Evolutionary conservation across 75 land plant genomes (phyloP), one percentile per base, ranked within the genome.

Genomic region (Picea glauca): DNA sequence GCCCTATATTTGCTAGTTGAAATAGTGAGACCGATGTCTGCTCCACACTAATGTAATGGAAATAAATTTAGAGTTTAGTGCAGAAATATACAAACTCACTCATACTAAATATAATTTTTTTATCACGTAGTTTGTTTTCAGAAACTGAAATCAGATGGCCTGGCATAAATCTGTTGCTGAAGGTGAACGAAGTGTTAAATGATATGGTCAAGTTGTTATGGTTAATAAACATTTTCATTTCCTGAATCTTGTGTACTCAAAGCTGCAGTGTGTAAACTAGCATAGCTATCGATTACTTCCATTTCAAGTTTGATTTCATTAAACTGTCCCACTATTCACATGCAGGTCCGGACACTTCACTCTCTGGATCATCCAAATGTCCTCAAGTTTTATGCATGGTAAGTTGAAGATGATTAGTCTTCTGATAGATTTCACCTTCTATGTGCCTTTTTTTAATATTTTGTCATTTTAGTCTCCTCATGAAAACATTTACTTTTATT

Each of bases 311-410:
- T 23, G 11, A 70, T 70, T 66, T 66, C 70, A 66, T 15, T 4
- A 50, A 4, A 14, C 54, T 20, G 8, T 70, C 13, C 26, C 26
- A 26, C 26, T 26, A 60, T 14, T 43, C 60, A 50, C n/a, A 62
- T 78, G 75, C 88, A 98, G 99, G 99, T 95, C 11, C 81, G 90
- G 76, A 88, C 91, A 33, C 92, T 98, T 74, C 96, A 95, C 67
- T 80, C 89, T 11, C 78, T 98, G 59, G 90, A 95, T 78, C 96
- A 95, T 82, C 80, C 87, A 79, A 98, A 98, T 75, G 91, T 98
- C 13, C 88, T 98, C 38, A 93, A 92, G 77, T 95, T 98, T 60
- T 93, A 89, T 83, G 87, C 94, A 20, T 98, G 99, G 98, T 98
- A 78, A 78, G 82, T 59, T 58, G 13, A 38, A 76, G 9, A 13